phyloP scores from a whole-genome alignment of 169 alveolate genomes.

The Blepharisma undulans region DNA sequence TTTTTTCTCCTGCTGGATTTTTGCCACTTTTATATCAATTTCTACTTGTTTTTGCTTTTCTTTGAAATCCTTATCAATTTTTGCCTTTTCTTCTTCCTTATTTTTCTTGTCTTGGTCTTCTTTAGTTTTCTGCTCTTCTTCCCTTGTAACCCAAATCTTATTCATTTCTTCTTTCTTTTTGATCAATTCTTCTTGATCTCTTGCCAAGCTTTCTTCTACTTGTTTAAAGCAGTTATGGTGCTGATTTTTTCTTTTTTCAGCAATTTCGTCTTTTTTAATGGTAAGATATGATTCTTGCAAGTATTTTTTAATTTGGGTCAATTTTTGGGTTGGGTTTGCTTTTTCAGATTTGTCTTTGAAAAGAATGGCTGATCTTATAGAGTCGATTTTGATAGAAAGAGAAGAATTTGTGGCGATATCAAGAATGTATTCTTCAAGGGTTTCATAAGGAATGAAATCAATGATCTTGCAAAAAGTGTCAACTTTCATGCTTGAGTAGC shows the following conservation, averaged over 20 bases:
- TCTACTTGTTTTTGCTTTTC: neutral
- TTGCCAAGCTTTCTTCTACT: neutral
- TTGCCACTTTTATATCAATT: neutral
- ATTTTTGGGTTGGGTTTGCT: neutral
- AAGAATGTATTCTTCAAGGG: conserved; percentile 8
- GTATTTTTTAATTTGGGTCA: neutral
- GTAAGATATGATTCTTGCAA: neutral
- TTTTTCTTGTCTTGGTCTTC: neutral
- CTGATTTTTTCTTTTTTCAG: neutral
- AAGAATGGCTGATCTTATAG: neutral
- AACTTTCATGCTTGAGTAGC: neutral
- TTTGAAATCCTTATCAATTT: neutral
- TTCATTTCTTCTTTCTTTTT: neutral
- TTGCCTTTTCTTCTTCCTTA: conserved; percentile 20
- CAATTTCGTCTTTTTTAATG: neutral
- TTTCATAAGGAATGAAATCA: neutral
- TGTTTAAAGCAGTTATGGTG: neutral
- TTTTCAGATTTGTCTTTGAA: neutral
- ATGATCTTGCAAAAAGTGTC: neutral
- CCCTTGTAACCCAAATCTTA: neutral
- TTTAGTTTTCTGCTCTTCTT: neutral
- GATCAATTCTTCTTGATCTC: neutral
- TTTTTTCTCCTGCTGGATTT: neutral
- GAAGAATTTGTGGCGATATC: neutral
- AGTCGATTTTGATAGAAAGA: conserved; percentile 11